phyloP scores from a whole-genome alignment of 257 asterid species.

The Hygrophila difformis region DNA sequence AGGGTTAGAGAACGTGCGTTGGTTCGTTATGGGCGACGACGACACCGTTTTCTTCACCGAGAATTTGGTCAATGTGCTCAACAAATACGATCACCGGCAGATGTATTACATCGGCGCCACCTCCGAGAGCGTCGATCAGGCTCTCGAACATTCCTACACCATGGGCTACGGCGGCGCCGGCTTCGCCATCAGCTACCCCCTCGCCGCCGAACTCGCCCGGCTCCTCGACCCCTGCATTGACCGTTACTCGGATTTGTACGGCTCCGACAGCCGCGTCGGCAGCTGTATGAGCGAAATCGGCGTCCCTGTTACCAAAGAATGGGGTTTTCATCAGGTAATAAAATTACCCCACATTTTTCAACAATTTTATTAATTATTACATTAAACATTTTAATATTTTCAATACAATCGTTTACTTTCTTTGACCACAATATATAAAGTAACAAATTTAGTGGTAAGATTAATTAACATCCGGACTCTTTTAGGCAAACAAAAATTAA shows the following conservation, averaged over 20 bases:
- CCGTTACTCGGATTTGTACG: conserved; percentile 58
- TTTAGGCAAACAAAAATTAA: too few species aligned
- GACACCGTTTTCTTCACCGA: conserved; percentile 72
- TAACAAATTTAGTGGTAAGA: too few species aligned
- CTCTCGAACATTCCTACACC: conserved; percentile 44
- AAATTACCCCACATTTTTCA: too few species aligned
- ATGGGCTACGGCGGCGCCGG: conserved; percentile 97
- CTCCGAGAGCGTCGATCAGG: conserved; percentile 93
- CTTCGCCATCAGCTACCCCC: conserved; percentile 65
- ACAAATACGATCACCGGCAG: conserved; percentile 51
- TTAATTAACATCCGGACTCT: too few species aligned
- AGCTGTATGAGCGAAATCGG: conserved; percentile 67
- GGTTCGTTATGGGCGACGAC: conserved; percentile 97
- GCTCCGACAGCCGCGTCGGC: conserved; percentile 68
- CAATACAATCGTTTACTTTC: too few species aligned
- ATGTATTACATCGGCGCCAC: conserved; percentile 68
- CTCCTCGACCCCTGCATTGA: conserved; percentile 70
- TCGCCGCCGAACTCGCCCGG: conserved; percentile 59
- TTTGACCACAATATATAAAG: too few species aligned
- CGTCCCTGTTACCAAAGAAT: conserved; percentile 59
- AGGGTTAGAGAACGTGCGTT: conserved; percentile 43
- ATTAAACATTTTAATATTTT: too few species aligned
- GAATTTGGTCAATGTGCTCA: conserved; percentile 49
- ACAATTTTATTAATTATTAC: too few species aligned
- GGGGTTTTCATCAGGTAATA: conserved; percentile 85